Evolutionary conservation across 768 basidiomycete genomes (phyloP), one percentile per base, ranked within the genome.

Genomic region (Mycena haematopus): DNA sequence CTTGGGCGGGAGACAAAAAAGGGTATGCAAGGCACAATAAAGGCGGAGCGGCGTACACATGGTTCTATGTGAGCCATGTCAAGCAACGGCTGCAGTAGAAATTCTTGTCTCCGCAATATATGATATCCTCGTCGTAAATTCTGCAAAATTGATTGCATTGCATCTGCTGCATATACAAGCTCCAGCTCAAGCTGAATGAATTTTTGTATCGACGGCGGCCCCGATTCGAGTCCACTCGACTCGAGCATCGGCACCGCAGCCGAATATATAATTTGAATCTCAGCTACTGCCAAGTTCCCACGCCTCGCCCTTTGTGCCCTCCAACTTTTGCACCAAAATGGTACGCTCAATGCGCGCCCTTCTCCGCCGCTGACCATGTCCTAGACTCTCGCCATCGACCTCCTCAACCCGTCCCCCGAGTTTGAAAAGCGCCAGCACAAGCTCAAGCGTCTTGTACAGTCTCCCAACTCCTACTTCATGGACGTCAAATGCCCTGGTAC

Each of bases 401-500:
- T 99, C 78, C 90, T 99, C 78, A 93, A 99, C 89, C 96, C 95
- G 71, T 91, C 94, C 63, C 79, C 86, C 69, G 92, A 94, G 76
- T 79, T 86, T 71, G 92, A 96, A 82, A 89, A 82, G 79, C 89
- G 84, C 78, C 90, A 88, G 78, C 96, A 99, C 91, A 99, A 99
- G 86, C 92, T 98, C 78, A 99, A 99, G 87, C 91, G 95, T 77
- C 90, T 99, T 72, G 97, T 99, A 71, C 97, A 98, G 81, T 90
- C 90, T 56, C 97, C 97, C 68, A 95, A 98, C 82, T 99, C 96
- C 36, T 99, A 93, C 82, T 99, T 99, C 82, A 99, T 99, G 97
- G 97, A 99, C 73, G 96, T 99, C 72, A 99, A 99, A 80, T 99
- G 96, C 82, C 90, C 96, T 71, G 95, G 93, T 94, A 65, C 62